Conservation (phyloP, 129 eudicot species). For the Centrapalus pauciflorus region DNA sequence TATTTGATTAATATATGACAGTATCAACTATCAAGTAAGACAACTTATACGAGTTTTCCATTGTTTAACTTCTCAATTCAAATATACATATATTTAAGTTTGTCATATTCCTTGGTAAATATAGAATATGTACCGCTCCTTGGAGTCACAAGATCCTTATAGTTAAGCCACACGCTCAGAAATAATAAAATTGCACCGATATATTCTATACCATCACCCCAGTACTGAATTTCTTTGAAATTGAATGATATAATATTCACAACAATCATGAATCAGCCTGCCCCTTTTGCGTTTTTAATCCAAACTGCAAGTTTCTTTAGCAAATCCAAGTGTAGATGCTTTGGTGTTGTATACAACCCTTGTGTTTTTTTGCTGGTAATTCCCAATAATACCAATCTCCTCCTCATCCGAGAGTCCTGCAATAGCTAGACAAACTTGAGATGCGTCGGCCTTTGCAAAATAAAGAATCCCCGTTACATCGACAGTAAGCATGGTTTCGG, state of each 20-base stretch:
- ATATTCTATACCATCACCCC: constrained; percentile 21
- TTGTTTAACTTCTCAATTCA: background rate
- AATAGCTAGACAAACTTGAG: constrained; percentile 89
- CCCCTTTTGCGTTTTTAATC: constrained; percentile 9
- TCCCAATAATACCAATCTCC: constrained; percentile 82
- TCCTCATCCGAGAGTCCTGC: constrained; percentile 66
- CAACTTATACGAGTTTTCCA: constrained; percentile 2
- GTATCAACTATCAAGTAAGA: constrained; percentile 15
- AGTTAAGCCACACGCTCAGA: constrained; percentile 1
- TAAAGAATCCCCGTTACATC: constrained; percentile 73
- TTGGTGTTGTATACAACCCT: constrained; percentile 78
- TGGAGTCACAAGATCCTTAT: background rate
- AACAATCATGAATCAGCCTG: constrained; percentile 5
- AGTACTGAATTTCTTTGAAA: constrained; percentile 13
- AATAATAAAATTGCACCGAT: constrained; percentile 19
- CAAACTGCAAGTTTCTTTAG: constrained; percentile 68
- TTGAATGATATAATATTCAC: constrained; percentile 29
- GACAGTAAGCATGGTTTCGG: constrained; percentile 41
- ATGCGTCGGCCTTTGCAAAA: constrained; percentile 63
- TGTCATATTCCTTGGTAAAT: background rate
- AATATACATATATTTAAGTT: background rate
- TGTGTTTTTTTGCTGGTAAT: constrained; percentile 80
- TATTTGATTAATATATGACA: constrained; percentile 14
- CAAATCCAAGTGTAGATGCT: constrained; percentile 66
- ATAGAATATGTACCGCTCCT: background rate